Evolutionary conservation across 805 yeast species (phyloP).

Genomic region (Cyberlindnera maclurae): DNA sequence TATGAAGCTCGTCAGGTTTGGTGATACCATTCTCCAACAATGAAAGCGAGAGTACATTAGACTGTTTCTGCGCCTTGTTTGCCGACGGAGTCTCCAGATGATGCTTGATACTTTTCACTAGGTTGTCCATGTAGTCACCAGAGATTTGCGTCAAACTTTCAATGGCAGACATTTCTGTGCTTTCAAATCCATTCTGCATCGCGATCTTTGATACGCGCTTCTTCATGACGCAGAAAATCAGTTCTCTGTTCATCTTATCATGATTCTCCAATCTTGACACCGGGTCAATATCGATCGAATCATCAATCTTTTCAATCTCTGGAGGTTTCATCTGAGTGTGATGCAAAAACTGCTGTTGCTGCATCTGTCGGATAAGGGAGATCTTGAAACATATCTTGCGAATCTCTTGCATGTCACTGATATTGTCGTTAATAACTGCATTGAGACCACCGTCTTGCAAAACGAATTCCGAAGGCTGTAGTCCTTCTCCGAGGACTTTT

Average conservation of each 20-base stretch:
- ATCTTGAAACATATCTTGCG: constrained; percentile 85
- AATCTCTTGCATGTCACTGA: constrained; percentile 78
- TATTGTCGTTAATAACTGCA: constrained; percentile 53
- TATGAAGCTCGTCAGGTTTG: constrained; percentile 67
- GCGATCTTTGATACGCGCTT: constrained; percentile 69
- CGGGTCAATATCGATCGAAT: constrained; percentile 70
- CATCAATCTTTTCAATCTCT: constrained; percentile 51
- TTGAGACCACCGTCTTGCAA: constrained; percentile 51
- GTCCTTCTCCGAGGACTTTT: constrained; percentile 29
- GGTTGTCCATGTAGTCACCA: constrained; percentile 67
- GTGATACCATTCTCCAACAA: constrained; percentile 82
- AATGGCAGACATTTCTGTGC: constrained; percentile 69
- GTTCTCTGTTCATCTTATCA: constrained; percentile 49
- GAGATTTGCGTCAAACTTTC: constrained; percentile 79
- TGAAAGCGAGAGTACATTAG: constrained; percentile 51
- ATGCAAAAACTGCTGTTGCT: constrained; percentile 69
- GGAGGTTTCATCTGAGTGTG: constrained; percentile 70
- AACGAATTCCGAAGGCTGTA: constrained; percentile 34
- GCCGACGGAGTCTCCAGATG: constrained; percentile 57
- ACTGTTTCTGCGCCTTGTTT: constrained; percentile 26
- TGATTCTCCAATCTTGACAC: constrained; percentile 68
- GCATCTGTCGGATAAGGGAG: constrained; percentile 83
- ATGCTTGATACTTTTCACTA: constrained; percentile 61
- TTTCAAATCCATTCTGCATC: constrained; percentile 91
- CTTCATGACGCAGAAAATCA: constrained; percentile 60